Percentiles rank a stretch among this genome's conserved stretches.
Evolutionary conservation across 352 stramenopile species (phyloP).

Genomic region (Stramenopiles sp.): DNA sequence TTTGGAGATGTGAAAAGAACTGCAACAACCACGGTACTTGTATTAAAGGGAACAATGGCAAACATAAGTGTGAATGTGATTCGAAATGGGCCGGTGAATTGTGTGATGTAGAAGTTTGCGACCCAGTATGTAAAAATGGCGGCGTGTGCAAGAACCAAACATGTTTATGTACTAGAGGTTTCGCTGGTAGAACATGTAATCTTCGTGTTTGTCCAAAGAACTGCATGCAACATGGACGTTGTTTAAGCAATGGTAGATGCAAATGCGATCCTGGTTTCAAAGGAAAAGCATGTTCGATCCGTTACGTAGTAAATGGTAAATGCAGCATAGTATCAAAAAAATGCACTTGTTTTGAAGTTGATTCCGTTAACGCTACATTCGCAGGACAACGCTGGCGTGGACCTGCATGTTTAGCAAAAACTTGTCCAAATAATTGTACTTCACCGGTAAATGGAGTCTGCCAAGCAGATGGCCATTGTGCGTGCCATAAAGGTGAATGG

Average conservation of each 20-base stretch:
- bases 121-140: not conserved
- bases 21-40: not conserved
- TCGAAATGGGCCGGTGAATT: not conserved
- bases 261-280: not conserved
- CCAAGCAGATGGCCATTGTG: not conserved
- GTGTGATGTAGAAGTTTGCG: not conserved
- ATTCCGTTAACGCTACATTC: not conserved
- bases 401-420: not conserved
- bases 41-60: not conserved
- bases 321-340: constrained; percentile 19
- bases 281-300: not conserved
- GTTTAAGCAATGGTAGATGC: not conserved
- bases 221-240: not conserved
- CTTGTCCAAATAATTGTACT: constrained; percentile 1
- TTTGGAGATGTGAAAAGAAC: not conserved
- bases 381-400: constrained; percentile 32
- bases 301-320: constrained; percentile 37
- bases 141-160: not conserved
- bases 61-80: not conserved
- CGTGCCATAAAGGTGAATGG: not conserved
- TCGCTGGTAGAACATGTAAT: not conserved
- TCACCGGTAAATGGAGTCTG: not conserved
- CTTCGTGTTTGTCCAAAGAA: not conserved
- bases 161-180: not conserved
- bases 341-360: constrained; percentile 34